A percentile compares a stretch with the other conserved stretches of the same genome.
phyloP scores from a whole-genome alignment of 495 filamentous ascomycete genomes.

The Thermochaetoides thermophila region DNA sequence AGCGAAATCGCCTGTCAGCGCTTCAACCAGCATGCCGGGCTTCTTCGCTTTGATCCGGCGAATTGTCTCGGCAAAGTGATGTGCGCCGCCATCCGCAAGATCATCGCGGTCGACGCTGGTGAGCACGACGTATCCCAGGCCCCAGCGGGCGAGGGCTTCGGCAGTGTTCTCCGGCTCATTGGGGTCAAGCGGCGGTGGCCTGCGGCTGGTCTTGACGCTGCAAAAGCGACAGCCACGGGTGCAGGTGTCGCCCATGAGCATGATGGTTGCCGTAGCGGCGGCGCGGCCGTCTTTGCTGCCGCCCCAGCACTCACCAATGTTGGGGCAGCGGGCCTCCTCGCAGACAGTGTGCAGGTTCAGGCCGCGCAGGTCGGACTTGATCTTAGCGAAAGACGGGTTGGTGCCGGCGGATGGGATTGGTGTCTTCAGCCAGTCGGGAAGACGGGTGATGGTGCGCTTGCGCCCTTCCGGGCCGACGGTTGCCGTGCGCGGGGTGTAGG shows the following conservation, averaged over 20 bases:
- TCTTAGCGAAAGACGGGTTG: slow-evolving; percentile 70
- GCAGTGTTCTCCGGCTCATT: slow-evolving; percentile 96
- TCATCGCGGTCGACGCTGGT: slow-evolving; percentile 92
- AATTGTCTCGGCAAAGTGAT: slow-evolving; percentile 90
- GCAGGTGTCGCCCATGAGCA: slow-evolving; percentile 98
- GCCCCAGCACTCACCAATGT: slow-evolving; percentile 97
- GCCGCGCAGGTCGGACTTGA: slow-evolving; percentile 83
- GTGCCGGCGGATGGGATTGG: slow-evolving; percentile 63
- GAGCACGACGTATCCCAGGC: slow-evolving; percentile 86
- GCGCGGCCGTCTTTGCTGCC: slow-evolving; percentile 73
- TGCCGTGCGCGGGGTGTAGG: slow-evolving; percentile 58
- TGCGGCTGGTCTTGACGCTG: slow-evolving; percentile 74
- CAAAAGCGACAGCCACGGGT: slow-evolving; percentile 96
- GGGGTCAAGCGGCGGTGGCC: slow-evolving; percentile 71
- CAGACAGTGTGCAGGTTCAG: slow-evolving; percentile 89
- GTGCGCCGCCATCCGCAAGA: slow-evolving; percentile 70
- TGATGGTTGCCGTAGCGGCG: slow-evolving; percentile 91
- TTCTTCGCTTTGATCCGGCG: slow-evolving; percentile 83
- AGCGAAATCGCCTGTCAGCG: slow-evolving; percentile 77
- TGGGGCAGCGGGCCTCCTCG: slow-evolving; percentile 93
- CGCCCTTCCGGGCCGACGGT: slow-evolving; percentile 69
- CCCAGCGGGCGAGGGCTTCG: slow-evolving; percentile 85
- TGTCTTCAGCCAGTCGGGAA: slow-evolving; percentile 93
- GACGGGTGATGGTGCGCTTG: slow-evolving; percentile 73
- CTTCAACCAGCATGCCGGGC: slow-evolving; percentile 80